Evolutionary conservation across 148 eudicot genomes (phyloP), one percentile per base, ranked within the genome.

Genomic region (Persicaria maculosa): DNA sequence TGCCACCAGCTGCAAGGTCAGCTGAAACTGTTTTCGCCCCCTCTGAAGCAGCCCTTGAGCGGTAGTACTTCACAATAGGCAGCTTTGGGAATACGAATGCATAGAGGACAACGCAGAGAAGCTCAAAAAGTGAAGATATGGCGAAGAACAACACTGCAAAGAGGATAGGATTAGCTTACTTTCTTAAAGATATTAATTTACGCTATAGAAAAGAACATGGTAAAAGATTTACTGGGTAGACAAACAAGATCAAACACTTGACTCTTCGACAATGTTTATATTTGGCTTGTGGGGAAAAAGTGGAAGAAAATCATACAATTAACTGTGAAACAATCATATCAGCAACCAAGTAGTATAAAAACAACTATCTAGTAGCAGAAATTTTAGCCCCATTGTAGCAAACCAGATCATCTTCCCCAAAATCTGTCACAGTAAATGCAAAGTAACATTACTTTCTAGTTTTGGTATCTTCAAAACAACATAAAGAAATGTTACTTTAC

Each of bases 11-110:
- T 2, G 81, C 86, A 36, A 87, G 86, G 74, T 87, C 88, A 44
- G 87, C 82, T 69, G 88, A 64, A 67, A 88, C 88, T 14, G 91
- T 83, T 77, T 80, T 85, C 1, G 85, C 82, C 47, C 88, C 91
- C 72, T 85, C 84, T 4, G 73, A 68, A 9, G 88, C 88, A 4
- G 91, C 88, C 81, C 81, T 88, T 40, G 84, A 58, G 22, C 86
- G 87, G 69, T 80, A 85, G 48, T 80, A 78, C 79, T 80, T 88
- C 40, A 88, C 85, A 54, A 88, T 75, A 10, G 87, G 85, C 7
- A 88, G 81, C 72, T 85, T 88, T 16, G 87, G 84, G 71, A 85
- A 88, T 16, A 83, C 53, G 36, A 47, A 77, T 6, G 88, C 91
- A 12, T 88, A 88, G 19, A 85, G 78, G 71, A 79, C 1, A 48